A percentile compares a stretch with the other conserved stretches of the same genome.
These are phyloP conservation scores for Cercophora samala DNA, from an alignment of 495 filamentous ascomycete genomes.

Conservation along the genomic window DNA sequence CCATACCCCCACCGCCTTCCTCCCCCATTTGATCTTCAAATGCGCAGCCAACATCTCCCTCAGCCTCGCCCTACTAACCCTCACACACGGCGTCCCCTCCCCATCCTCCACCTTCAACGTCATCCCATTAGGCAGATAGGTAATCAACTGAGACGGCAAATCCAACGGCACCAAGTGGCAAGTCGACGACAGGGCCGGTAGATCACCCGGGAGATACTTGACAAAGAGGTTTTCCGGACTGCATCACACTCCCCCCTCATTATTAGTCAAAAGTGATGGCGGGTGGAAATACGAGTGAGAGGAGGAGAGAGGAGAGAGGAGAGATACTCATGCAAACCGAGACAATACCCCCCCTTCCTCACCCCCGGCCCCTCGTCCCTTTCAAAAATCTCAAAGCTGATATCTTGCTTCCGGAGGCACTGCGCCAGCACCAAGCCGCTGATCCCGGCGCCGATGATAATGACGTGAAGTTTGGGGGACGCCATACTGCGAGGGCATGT, in stretches of 20 bases:
- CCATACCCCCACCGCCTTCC: constrained; percentile 27
- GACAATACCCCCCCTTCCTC: constrained; percentile 51
- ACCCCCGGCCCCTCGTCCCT: constrained; percentile 31
- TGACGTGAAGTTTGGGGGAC: constrained; percentile 21
- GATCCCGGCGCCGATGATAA: constrained; percentile 49
- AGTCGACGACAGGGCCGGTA: constrained; percentile 15
- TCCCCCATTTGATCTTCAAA: constrained; percentile 38
- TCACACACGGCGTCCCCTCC: constrained; percentile 39
- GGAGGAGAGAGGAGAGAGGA: not conserved
- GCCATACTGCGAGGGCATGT: not conserved
- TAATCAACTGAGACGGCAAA: constrained; percentile 46
- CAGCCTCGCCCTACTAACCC: constrained; percentile 43
- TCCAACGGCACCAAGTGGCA: constrained; percentile 43
- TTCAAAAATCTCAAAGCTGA: constrained; percentile 51
- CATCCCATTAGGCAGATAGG: constrained; percentile 19
- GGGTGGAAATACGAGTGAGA: not conserved
- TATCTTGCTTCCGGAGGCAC: constrained; percentile 43
- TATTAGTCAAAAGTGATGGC: not conserved
- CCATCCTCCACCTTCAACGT: constrained; percentile 25
- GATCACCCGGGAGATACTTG: constrained; percentile 26
- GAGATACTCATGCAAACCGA: constrained; percentile 54
- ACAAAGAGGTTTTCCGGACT: constrained; percentile 34
- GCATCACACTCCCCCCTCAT: constrained; percentile 21
- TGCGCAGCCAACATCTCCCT: constrained; percentile 32
- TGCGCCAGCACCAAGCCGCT: constrained; percentile 50